These are phyloP conservation scores for Aspergillus fijiensis DNA, from an alignment of 2,329 filamentous ascomycete species.

Conservation along the genomic window DNA sequence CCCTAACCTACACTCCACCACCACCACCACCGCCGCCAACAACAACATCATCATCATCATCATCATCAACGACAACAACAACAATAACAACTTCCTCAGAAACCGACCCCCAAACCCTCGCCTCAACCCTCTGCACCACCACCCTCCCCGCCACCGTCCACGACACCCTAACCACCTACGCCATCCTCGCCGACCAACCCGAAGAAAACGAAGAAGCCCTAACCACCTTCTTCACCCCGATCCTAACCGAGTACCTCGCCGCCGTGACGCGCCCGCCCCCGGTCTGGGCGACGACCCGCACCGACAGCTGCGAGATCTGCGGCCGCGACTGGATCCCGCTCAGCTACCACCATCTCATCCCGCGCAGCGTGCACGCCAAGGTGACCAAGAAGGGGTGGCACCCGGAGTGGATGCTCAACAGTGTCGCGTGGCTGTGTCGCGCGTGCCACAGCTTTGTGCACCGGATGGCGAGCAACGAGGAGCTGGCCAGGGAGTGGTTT, in stretches of 20 bases:
- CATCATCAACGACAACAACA: constrained; percentile 51
- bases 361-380: constrained; percentile 73
- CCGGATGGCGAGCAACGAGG: constrained; percentile 71
- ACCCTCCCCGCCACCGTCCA: constrained; percentile 59
- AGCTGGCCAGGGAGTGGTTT: constrained; percentile 69
- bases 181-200: constrained; percentile 50
- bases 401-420: constrained; percentile 69
- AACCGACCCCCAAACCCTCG: constrained; percentile 18
- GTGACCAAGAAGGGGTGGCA: constrained; percentile 78
- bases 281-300: constrained; percentile 58
- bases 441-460: constrained; percentile 85
- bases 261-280: constrained; percentile 62
- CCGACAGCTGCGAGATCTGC: constrained; percentile 71
- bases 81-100: constrained; percentile 23
- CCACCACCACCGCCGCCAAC: constrained; percentile 43
- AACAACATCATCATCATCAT: constrained; percentile 52
- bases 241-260: constrained; percentile 63
- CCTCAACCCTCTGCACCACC: constrained; percentile 50
- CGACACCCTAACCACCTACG: constrained; percentile 69
- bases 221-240: constrained; percentile 59
- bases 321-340: constrained; percentile 70
- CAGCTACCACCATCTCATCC: constrained; percentile 84
- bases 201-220: background rate
- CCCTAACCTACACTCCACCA: constrained; percentile 53
- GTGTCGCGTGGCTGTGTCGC: constrained; percentile 81